Evolutionary conservation across 306 rosid species (phyloP).

Genomic region (Senna tora): DNA sequence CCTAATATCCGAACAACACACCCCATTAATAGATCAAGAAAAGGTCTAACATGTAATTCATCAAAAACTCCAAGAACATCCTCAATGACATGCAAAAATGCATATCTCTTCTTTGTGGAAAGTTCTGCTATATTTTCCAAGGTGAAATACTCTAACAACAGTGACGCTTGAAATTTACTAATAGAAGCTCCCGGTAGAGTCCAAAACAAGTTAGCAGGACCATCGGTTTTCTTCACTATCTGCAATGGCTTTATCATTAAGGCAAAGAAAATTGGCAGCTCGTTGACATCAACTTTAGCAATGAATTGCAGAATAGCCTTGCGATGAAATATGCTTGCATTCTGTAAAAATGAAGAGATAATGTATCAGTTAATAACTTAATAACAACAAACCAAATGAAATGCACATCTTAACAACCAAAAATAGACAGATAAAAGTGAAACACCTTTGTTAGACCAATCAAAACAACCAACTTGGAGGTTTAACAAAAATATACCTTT

Average conservation of each 20-base stretch:
- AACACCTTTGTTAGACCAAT: not conserved
- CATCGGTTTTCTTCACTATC: slow-evolving; percentile 58
- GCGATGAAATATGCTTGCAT: slow-evolving; percentile 78
- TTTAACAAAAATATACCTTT: slow-evolving; percentile 56
- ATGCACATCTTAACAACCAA: not conserved
- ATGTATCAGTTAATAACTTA: slow-evolving; percentile 25
- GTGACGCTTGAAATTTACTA: slow-evolving; percentile 51
- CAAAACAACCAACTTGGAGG: slow-evolving; percentile 6
- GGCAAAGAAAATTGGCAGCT: slow-evolving; percentile 87
- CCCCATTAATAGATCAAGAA: slow-evolving; percentile 80
- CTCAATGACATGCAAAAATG: slow-evolving; percentile 86
- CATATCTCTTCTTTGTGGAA: slow-evolving; percentile 82
- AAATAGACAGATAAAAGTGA: not conserved
- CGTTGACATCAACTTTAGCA: slow-evolving; percentile 74
- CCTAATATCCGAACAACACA: slow-evolving; percentile 84
- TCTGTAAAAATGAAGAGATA: slow-evolving; percentile 50
- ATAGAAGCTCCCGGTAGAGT: slow-evolving; percentile 47
- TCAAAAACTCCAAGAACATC: slow-evolving; percentile 87
- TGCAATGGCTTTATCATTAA: slow-evolving; percentile 82
- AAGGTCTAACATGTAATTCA: slow-evolving; percentile 72
- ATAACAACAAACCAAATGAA: slow-evolving; percentile 26
- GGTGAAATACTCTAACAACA: slow-evolving; percentile 70
- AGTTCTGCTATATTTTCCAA: slow-evolving; percentile 58
- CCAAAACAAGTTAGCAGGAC: slow-evolving; percentile 68
- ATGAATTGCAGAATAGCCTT: slow-evolving; percentile 84